Conservation (phyloP, 257 asterid genomes). For the Solanum virginianum region DNA sequence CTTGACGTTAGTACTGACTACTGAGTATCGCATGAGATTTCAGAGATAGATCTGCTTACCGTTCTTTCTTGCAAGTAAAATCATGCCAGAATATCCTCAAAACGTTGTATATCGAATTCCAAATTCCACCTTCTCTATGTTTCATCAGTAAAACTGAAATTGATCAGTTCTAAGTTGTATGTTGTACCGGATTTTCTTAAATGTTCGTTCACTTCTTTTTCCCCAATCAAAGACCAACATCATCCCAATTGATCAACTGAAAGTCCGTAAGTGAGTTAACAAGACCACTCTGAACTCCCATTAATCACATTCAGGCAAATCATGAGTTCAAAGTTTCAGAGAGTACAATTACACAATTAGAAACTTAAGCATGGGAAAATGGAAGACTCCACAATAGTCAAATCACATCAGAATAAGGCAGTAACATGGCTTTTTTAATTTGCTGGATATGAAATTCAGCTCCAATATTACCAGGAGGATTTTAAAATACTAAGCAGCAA, state of each 20-base stretch:
- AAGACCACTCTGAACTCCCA: neutral
- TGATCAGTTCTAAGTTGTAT: neutral
- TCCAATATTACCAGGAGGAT: neutral
- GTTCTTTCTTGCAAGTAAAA: neutral
- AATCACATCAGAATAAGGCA: neutral
- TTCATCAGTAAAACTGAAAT: neutral
- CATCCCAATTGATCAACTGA: neutral
- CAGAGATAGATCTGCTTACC: neutral
- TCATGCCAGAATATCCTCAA: neutral
- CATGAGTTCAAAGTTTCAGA: neutral
- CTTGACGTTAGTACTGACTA: neutral
- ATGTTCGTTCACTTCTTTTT: neutral
- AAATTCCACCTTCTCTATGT: neutral
- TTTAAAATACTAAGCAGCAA: constrained; percentile 47
- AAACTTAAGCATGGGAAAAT: neutral
- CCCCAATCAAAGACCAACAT: neutral
- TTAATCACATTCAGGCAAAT: neutral
- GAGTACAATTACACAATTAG: neutral
- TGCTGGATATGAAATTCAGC: neutral
- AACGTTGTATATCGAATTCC: neutral
- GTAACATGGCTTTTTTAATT: neutral
- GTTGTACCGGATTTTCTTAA: neutral
- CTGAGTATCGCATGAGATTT: neutral
- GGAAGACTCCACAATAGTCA: neutral
- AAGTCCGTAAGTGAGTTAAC: neutral